A percentile compares a stretch with the other conserved stretches of the same genome.
Conservation (phyloP, 1,284 basidiomycete genomes). For the Prillingera fragicola region DNA sequence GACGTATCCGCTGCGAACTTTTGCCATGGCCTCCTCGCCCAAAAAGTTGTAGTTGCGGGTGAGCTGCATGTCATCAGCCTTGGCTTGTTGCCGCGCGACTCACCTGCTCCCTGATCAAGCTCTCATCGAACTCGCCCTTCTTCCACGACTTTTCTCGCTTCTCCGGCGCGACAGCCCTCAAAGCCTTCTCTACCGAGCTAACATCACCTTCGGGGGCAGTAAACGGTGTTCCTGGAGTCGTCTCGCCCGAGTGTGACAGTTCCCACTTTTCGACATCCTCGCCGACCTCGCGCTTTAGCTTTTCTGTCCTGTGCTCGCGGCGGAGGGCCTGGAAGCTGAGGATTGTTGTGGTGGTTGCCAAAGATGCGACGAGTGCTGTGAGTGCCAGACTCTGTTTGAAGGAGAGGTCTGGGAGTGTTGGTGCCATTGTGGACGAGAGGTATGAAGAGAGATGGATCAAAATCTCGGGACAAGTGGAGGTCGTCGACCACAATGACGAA, state of each 20-base stretch:
- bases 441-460: background rate
- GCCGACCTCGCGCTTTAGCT: slow-evolving; percentile 44
- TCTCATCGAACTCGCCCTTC: slow-evolving; percentile 60
- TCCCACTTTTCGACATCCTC: slow-evolving; percentile 46
- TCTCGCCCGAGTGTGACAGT: slow-evolving; percentile 5
- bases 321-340: slow-evolving; percentile 45
- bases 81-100: slow-evolving; percentile 13
- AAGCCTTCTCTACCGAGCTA: no score
- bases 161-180: slow-evolving; percentile 19
- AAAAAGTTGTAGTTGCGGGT: slow-evolving; percentile 94
- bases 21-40: slow-evolving; percentile 80
- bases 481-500: no score
- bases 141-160: slow-evolving; percentile 20
- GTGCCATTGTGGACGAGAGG: background rate
- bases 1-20: slow-evolving; percentile 69
- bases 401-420: background rate
- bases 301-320: slow-evolving; percentile 40
- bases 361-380: slow-evolving; percentile 37
- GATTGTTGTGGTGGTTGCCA: slow-evolving; percentile 41
- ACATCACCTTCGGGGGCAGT: slow-evolving; percentile 1
- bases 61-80: slow-evolving; percentile 55
- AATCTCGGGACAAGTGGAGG: background rate
- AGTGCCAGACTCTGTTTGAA: slow-evolving; percentile 35
- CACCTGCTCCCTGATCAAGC: slow-evolving; percentile 63
- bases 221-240: slow-evolving; percentile 3